Conservation (phyloP, 75 land plant species). For the Adiantum capillusveneris region DNA sequence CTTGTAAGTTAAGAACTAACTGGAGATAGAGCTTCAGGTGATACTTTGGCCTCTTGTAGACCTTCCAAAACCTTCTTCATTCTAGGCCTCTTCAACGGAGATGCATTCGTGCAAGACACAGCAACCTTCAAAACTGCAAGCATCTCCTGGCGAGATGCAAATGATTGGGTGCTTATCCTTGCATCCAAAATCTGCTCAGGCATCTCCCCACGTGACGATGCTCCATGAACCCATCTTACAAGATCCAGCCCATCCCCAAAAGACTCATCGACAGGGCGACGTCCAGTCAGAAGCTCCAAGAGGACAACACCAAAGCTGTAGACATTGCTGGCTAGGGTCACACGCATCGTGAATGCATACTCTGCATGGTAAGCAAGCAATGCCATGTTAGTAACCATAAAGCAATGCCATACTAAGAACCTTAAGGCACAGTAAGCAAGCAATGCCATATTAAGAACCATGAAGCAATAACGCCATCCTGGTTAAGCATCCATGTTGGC, state of each 20-base stretch:
- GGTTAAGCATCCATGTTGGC: too few species aligned
- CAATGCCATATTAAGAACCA: too few species aligned
- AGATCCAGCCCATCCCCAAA: conserved; percentile 75
- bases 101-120: conserved; percentile 54
- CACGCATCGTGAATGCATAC: conserved; percentile 95
- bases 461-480: too few species aligned
- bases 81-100: conserved; percentile 69
- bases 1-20: too few species aligned
- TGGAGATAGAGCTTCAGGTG: too few species aligned
- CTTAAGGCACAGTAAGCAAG: too few species aligned
- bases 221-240: conserved; percentile 81
- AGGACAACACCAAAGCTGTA: conserved; percentile 86
- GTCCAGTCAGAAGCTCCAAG: conserved; percentile 74
- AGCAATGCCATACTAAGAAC: too few species aligned
- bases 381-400: neutral
- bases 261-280: conserved; percentile 60
- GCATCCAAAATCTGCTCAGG: conserved; percentile 82
- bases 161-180: conserved; percentile 57
- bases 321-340: conserved; percentile 78
- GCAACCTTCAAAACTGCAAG: conserved; percentile 73
- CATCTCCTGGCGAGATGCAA: conserved; percentile 77
- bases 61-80: conserved; percentile 80
- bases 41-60: conserved; percentile 39
- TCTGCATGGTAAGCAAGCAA: conserved; percentile 32
- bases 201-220: conserved; percentile 60